These are phyloP conservation scores for Plantago ovata DNA, from an alignment of 257 asterid genomes.

Conservation along the genomic window DNA sequence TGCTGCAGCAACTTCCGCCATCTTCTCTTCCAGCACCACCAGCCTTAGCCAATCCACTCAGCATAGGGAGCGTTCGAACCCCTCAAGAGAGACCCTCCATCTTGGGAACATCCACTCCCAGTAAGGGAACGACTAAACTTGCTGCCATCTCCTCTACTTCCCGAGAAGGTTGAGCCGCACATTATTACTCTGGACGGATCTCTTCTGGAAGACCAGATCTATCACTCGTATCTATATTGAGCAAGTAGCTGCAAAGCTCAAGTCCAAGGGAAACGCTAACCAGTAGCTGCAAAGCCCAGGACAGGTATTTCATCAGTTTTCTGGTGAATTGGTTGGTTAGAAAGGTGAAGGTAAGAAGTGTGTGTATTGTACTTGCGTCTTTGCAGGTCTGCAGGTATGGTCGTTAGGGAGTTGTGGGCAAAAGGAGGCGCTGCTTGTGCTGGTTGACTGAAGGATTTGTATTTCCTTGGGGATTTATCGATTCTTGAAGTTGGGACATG, in stretches of 20 bases:
- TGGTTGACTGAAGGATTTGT: slow-evolving; percentile 36
- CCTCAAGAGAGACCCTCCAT: slow-evolving; percentile 33
- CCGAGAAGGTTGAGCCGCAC: slow-evolving; percentile 71
- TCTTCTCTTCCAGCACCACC: slow-evolving; percentile 47
- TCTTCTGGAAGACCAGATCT: slow-evolving; percentile 73
- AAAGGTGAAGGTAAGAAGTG: no score
- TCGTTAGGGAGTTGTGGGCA: no score
- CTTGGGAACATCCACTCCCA: slow-evolving; percentile 44
- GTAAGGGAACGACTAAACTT: slow-evolving; percentile 53
- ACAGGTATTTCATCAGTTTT: slow-evolving; percentile 36
- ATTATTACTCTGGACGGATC: slow-evolving; percentile 79
- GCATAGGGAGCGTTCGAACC: slow-evolving; percentile 34
- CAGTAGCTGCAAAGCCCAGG: slow-evolving; percentile 61
- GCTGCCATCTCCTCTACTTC: slow-evolving; percentile 76
- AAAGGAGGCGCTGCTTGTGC: no score
- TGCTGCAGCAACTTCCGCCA: slow-evolving; percentile 45
- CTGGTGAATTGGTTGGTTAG: slow-evolving; percentile 55
- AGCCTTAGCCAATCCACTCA: slow-evolving; percentile 37
- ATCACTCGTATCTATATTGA: slow-evolving; percentile 79
- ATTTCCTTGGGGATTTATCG: slow-evolving; percentile 17
- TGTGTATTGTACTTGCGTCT: no score
- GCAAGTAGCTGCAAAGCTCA: slow-evolving; percentile 66
- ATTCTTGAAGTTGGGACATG: neutral
- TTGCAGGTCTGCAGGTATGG: no score
- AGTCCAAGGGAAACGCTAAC: slow-evolving; percentile 55